Base-by-base conservation (phyloP, 2,329 filamentous ascomycete species). In the Penicillium sp. region DNA sequence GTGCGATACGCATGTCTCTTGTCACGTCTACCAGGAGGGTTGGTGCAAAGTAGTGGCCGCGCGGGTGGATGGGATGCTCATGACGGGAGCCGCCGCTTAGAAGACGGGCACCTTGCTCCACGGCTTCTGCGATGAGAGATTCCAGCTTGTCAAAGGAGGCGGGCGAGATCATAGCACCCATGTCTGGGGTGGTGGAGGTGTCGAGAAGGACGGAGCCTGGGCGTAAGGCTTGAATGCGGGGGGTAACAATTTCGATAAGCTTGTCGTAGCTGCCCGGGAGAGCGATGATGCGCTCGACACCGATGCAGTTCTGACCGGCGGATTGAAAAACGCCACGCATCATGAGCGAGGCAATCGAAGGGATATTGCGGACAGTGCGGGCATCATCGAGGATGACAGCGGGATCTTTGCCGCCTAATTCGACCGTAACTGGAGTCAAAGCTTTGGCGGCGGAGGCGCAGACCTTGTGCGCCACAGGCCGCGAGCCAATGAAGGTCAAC, bases 231-330 rank as follows among this genome's bases (percentile, higher is more conserved):
- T 74, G 73, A 49, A 96, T 85, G 44, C 84, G 81, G 8, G 84
- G 82, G 35, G 79, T 75, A 13, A 98, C 76, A 44, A 80, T 72
- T 4, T 72, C 64, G 35, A 95, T 68, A 14, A 98, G 76, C 39
- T 72, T 71, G 45, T 84, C 73, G 68, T 96, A 94, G 35, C 85
- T 74, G n/a, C 69, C 71, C 1, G 86, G 82, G 11, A 85, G 75
- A 15, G 84, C 86, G 51, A 96, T 82, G 57, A 96, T 82, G 39
- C 92, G 84, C 69, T 98, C 92, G 51, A 95, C 90, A 38, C 92
- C 92, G 58, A 98, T 90, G 66, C 92, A 98, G 68, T 98, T 98
- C 65, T 98, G 92, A 1, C 92, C 92, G 11, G 88, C 83, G 35
- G 88, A 88, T 65, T 98, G 92, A 67, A 96, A 98, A 7, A 86